A percentile compares a stretch with the other conserved stretches of the same genome.
Conservation (phyloP, 208 protist species). For the Leishmania major region DNA sequence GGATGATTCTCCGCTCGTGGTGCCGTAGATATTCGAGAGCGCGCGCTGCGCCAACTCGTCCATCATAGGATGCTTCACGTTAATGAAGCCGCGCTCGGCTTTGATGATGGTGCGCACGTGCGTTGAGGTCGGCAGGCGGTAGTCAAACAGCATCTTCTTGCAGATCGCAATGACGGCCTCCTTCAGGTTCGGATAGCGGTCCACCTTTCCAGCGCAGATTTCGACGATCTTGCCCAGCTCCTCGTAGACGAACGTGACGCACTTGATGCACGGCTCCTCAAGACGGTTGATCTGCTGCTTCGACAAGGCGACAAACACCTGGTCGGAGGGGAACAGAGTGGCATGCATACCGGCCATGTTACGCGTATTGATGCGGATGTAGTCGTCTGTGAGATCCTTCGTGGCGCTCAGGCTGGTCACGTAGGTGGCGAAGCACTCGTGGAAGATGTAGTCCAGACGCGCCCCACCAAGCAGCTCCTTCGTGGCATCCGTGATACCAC, state of each 20-base stretch:
- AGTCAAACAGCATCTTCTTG: conserved; percentile 82
- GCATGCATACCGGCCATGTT: conserved; percentile 97
- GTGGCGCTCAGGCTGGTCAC: conserved; percentile 87
- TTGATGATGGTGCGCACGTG: conserved; percentile 95
- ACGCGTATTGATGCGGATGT: conserved; percentile 96
- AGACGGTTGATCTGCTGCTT: conserved; percentile 95
- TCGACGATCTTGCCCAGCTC: conserved; percentile 95
- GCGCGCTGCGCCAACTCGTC: conserved; percentile 76
- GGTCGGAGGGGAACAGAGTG: conserved; percentile 97
- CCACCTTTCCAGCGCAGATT: conserved; percentile 73
- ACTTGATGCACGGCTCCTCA: conserved; percentile 95
- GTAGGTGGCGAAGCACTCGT: conserved; percentile 93
- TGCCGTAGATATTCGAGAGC: conserved; percentile 81
- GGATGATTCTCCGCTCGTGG: conserved; percentile 9
- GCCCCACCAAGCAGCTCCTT: conserved; percentile 96
- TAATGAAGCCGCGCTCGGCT: conserved; percentile 97
- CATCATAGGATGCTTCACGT: conserved; percentile 94
- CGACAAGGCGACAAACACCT: conserved; percentile 96
- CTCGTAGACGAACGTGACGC: conserved; percentile 96
- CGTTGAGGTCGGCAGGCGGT: conserved; percentile 67
- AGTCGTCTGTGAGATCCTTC: conserved; percentile 93
- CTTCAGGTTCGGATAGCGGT: conserved; percentile 92
- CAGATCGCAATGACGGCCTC: conserved; percentile 86
- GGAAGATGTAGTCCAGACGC: conserved; percentile 96
- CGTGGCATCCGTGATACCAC: conserved; percentile 86